Evolutionary conservation across 768 basidiomycete species (phyloP).

Genomic region (Rhizopogon roseolus): DNA sequence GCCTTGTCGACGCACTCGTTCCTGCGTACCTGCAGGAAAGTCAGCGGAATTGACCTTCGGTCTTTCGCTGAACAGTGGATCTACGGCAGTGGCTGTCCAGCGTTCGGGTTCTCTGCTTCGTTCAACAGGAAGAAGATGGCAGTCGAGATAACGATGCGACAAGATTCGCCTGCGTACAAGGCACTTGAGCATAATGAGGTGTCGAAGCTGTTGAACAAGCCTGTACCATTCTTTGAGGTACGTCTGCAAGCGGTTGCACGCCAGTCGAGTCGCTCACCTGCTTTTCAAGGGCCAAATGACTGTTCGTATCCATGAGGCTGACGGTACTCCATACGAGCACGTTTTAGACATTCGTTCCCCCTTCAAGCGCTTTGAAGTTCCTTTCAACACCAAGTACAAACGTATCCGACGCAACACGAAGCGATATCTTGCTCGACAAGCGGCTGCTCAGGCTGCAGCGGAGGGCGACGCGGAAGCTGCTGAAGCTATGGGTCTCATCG

Average conservation of each 20-base stretch:
- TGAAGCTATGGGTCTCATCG: slow-evolving; percentile 90
- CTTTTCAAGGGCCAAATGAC: slow-evolving; percentile 86
- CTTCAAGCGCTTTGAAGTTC: slow-evolving; percentile 95
- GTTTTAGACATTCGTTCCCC: slow-evolving; percentile 84
- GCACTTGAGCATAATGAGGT: slow-evolving; percentile 64
- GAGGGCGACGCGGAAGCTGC: slow-evolving; percentile 90
- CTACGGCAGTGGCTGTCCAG: slow-evolving; percentile 93
- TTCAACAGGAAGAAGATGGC: slow-evolving; percentile 99
- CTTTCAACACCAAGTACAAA: slow-evolving; percentile 98
- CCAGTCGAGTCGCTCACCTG: not conserved
- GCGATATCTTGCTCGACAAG: slow-evolving; percentile 90
- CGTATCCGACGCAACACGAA: slow-evolving; percentile 94
- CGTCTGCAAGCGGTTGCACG: slow-evolving; percentile 9
- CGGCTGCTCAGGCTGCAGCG: slow-evolving; percentile 88
- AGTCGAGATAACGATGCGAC: slow-evolving; percentile 92
- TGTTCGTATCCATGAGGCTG: slow-evolving; percentile 97
- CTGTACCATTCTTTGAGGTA: slow-evolving; percentile 88
- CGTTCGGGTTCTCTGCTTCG: slow-evolving; percentile 82
- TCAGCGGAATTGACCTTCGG: slow-evolving; percentile 85
- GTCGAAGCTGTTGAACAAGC: slow-evolving; percentile 64
- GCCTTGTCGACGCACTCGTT: slow-evolving; percentile 87
- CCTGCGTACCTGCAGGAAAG: slow-evolving; percentile 87
- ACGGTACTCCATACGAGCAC: slow-evolving; percentile 98
- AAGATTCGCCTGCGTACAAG: slow-evolving; percentile 76
- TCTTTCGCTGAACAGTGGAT: slow-evolving; percentile 99